phyloP scores from a whole-genome alignment of 164 flowering plant genomes.

The Aristolochia californica region DNA sequence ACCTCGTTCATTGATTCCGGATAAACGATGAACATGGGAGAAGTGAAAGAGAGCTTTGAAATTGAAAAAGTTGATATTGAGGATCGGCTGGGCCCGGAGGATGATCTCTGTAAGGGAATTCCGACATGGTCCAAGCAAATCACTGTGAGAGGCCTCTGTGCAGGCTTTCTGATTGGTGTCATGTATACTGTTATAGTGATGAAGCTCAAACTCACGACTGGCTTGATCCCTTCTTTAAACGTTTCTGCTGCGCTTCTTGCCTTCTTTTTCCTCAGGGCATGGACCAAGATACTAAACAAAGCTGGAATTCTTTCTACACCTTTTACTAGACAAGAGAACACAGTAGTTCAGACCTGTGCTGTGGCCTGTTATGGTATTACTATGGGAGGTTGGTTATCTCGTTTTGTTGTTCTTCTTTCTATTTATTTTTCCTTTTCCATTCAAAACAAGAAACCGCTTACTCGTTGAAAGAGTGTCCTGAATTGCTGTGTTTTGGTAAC shows the following conservation, averaged over 20 bases:
- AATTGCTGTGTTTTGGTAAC: constrained; percentile 1
- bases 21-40: constrained; percentile 14
- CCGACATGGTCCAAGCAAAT: constrained; percentile 78
- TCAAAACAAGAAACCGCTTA: neutral
- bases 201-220: constrained; percentile 85
- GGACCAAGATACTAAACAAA: constrained; percentile 59
- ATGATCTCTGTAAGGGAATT: constrained; percentile 11
- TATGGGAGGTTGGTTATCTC: constrained; percentile 46
- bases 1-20: no score
- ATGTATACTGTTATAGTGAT: constrained; percentile 64
- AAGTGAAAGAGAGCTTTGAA: constrained; percentile 16
- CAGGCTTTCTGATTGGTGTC: constrained; percentile 55
- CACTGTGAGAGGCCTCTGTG: constrained; percentile 56
- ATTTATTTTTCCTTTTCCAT: neutral
- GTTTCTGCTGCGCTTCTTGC: constrained; percentile 92
- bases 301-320: constrained; percentile 45
- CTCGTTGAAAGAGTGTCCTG: neutral
- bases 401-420: neutral
- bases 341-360: constrained; percentile 83
- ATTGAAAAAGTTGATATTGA: constrained; percentile 17
- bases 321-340: constrained; percentile 83
- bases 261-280: constrained; percentile 47
- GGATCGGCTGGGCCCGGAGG: constrained; percentile 8
- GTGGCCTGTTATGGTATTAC: constrained; percentile 88
- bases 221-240: constrained; percentile 69